Percentiles rank a stretch among this genome's conserved stretches.
Conservation (phyloP, 495 filamentous ascomycete genomes). For the Hypoxylon fragiforme region DNA sequence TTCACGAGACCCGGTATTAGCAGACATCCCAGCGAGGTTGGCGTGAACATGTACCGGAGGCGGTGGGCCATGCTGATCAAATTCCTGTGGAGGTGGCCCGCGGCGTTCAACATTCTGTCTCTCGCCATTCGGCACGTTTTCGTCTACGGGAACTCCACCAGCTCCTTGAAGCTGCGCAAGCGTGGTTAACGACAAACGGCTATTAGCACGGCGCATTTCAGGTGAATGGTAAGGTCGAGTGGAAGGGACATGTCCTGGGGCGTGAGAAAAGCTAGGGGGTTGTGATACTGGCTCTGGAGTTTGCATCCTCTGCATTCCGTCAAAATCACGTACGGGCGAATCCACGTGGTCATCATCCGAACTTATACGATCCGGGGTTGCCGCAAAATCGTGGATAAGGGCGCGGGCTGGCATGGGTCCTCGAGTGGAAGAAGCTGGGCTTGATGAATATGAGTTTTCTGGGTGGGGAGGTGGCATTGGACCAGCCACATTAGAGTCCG, state of each 20-base stretch:
- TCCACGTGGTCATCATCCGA: slow-evolving; percentile 57
- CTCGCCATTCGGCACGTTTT: slow-evolving; percentile 7
- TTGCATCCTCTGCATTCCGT: slow-evolving; percentile 58
- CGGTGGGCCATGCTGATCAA: slow-evolving; percentile 35
- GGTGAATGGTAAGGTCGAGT: slow-evolving; percentile 69
- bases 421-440: slow-evolving; percentile 25
- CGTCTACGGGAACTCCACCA: slow-evolving; percentile 48
- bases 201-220: slow-evolving; percentile 76
- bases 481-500: slow-evolving; percentile 55
- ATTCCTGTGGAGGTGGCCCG: slow-evolving; percentile 35
- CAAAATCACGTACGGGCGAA: slow-evolving; percentile 45
- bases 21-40: slow-evolving; percentile 50
- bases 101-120: slow-evolving; percentile 35
- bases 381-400: slow-evolving; percentile 45
- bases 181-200: slow-evolving; percentile 78
- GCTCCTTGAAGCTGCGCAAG: slow-evolving; percentile 74
- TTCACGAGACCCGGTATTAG: slow-evolving; percentile 57
- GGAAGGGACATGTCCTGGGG: slow-evolving; percentile 65
- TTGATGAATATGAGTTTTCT: slow-evolving; percentile 25
- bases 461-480: slow-evolving; percentile 15
- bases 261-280: slow-evolving; percentile 77
- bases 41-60: slow-evolving; percentile 51
- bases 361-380: slow-evolving; percentile 58
- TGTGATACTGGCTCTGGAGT: slow-evolving; percentile 72
- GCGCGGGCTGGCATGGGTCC: slow-evolving; percentile 37